Evolutionary conservation across 805 yeast species (phyloP), one percentile per base, ranked within the genome.

Genomic region (Starmera quercuum): DNA sequence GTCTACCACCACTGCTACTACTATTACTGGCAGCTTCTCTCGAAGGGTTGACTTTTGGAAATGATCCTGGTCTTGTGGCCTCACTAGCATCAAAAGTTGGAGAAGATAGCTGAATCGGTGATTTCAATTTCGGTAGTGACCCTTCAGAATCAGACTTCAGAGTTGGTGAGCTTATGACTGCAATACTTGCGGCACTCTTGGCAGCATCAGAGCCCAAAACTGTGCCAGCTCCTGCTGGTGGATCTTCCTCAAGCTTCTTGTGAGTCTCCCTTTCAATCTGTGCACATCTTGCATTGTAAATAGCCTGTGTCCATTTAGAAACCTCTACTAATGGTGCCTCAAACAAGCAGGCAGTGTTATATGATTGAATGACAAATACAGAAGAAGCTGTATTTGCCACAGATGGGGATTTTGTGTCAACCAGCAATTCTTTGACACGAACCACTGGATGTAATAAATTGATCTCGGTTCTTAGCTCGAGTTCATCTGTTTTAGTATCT

Each of bases 381-480:
- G 39, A 38, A 14, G 60, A 46, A 0, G 76, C 74, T 4, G 61
- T 50, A 2, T 66, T 57, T 2, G 66, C 66, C 33, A 59, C 52
- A 29, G 11, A 53, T 6, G 54, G 16, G 1, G 41, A 29, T 5
- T 41, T 25, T 10, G 55, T 46, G 49, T 13, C 58, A 9, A 66
- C 61, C 5, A 74, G 57, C 13, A 81, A 61, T 50, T 82, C 90
- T 45, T 73, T 78, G 43, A 82, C 64, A 33, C 59, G 68, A 13
- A 75, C 59, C 11, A 72, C 71, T 1, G 74, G 63, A 44, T 69
- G 71, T 5, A 68, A 61, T 27, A 81, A 53, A 41, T 66, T 67
- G 23, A 83, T 64, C 37, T 79, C 86, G 13, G 68, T 61, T 13
- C 67, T 59, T 29, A 78, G 47, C 37, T 70, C 71, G 45, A 69